Evolutionary conservation across 352 stramenopile species (phyloP).

Genomic region (Globisporangium cylindrosporum): DNA sequence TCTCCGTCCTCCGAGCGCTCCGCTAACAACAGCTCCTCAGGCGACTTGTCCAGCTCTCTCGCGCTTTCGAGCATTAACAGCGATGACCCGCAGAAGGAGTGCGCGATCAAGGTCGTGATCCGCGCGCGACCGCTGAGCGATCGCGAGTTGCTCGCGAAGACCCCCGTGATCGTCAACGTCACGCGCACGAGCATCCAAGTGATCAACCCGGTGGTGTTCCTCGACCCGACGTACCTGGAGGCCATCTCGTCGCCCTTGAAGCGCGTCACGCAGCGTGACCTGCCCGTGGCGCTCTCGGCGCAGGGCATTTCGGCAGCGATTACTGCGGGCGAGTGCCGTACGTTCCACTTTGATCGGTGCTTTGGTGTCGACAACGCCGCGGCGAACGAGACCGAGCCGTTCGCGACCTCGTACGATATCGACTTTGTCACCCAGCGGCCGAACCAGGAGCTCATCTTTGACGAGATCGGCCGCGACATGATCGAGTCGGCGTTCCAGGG

Average conservation of each 20-base stretch:
- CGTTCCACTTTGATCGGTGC: conserved; percentile 79
- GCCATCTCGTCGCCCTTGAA: conserved; percentile 26
- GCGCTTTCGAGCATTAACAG: conserved; percentile 4
- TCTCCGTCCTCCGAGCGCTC: neutral
- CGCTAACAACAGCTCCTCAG: neutral
- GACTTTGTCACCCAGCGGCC: conserved; percentile 38
- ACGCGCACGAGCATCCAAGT: conserved; percentile 51
- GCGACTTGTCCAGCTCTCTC: neutral
- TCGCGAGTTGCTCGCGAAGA: conserved; percentile 44
- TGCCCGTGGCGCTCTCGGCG: conserved; percentile 26
- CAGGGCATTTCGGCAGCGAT: conserved; percentile 33
- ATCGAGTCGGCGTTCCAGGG: conserved; percentile 74
- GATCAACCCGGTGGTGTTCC: conserved; percentile 59
- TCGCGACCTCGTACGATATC: conserved; percentile 38
- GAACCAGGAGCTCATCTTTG: conserved; percentile 76
- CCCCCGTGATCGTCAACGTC: conserved; percentile 52
- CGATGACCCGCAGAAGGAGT: conserved; percentile 24
- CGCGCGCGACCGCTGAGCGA: conserved; percentile 65
- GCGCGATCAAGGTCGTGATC: conserved; percentile 75
- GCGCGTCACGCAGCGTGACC: conserved; percentile 21
- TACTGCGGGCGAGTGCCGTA: conserved; percentile 47
- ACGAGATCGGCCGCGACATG: conserved; percentile 68
- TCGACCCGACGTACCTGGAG: conserved; percentile 51
- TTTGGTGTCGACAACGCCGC: conserved; percentile 47
- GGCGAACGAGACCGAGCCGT: conserved; percentile 31